Percentiles rank a stretch among this genome's conserved stretches.
phyloP scores from a whole-genome alignment of 495 filamentous ascomycete species.

The Neurospora pannonica region DNA sequence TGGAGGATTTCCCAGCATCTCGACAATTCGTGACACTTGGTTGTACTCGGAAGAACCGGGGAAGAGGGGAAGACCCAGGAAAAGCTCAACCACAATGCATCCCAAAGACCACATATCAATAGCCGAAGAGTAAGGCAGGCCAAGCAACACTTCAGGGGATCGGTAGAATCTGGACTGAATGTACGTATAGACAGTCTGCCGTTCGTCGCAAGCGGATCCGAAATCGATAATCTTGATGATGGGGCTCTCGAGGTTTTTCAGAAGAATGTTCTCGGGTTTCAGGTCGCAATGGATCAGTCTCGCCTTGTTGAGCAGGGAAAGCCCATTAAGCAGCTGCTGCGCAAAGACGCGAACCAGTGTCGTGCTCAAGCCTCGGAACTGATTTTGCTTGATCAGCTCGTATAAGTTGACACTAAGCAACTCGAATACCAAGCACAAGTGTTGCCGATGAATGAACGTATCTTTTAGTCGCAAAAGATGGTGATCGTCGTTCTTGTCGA shows the following conservation, averaged over 20 bases:
- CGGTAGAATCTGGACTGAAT: constrained; percentile 98
- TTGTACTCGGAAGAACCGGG: constrained; percentile 99
- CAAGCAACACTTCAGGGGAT: constrained; percentile 90
- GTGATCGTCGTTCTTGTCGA: constrained; percentile 99
- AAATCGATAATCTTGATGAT: constrained; percentile 99
- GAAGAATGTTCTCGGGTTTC: constrained; percentile 95
- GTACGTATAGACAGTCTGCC: constrained; percentile 98
- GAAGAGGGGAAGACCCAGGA: constrained; percentile 90
- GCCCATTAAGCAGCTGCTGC: constrained; percentile 86
- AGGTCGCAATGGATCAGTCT: constrained; percentile 96
- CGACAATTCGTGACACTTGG: constrained; percentile 91
- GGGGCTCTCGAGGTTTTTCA: constrained; percentile 97
- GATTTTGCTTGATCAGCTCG: constrained; percentile 99
- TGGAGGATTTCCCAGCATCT: constrained; percentile 94
- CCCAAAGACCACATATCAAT: constrained; percentile 99
- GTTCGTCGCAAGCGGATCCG: constrained; percentile 95
- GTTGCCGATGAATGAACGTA: constrained; percentile 96
- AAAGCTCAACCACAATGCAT: constrained; percentile 97
- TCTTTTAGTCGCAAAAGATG: constrained; percentile 93
- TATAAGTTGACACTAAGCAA: constrained; percentile 96
- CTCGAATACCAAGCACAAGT: constrained; percentile 97
- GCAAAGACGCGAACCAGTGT: constrained; percentile 97
- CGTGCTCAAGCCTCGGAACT: constrained; percentile 95
- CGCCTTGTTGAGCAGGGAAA: constrained; percentile 91
- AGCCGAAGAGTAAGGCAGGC: constrained; percentile 92